Base-by-base conservation (phyloP, 2,329 filamentous ascomycete genomes). In the Trichoderma sp. region DNA sequence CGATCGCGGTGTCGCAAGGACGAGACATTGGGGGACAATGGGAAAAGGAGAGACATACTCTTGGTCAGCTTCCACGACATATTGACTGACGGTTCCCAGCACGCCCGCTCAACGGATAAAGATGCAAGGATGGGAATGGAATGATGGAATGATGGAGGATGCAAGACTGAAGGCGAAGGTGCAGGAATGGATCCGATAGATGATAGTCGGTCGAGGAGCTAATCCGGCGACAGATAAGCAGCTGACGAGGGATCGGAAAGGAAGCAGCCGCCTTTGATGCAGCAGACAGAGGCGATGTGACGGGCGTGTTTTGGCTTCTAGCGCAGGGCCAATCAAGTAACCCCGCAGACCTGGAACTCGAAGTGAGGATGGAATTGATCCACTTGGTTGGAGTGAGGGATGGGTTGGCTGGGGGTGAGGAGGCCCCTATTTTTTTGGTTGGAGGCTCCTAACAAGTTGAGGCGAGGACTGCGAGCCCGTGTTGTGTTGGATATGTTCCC, bases 51-150 rank as follows among this genome's bases (percentile, higher is more conserved):
- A 53, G 56, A 63, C 48, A 58, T 80, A 86, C 84, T 86, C 79
- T 86, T 86, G 74, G 83, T 86, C 69, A 86, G 79, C 77, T 84
- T 86, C 84, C 84, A 86, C 77, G 84, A 86, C 84, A 87, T 87
- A 71, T 70, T 76, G 73, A 71, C 70, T 76, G 73, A 71, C 70
- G 68, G 70, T 71, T 69, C 61, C 68, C 66, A 65, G 67, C 67
- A 27, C 42, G 42, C 17, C 54, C 56, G 53, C 34, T 59, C 34
- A 56, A 56, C 50, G 50, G 59, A 34, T 39, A 32, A 7, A 10
- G 25, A 22, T 54, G 27, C 52, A 19, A 45, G 19, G n/a, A n/a
- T n/a, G n/a, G n/a, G 17, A 17, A 15, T n/a, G 52, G 52, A 34
- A 34, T 35, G 64, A 70, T 37, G 61, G 50, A 68, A 69, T 69